Evolutionary conservation across 805 yeast genomes (phyloP).

Genomic region (Ascoidea tarda): DNA sequence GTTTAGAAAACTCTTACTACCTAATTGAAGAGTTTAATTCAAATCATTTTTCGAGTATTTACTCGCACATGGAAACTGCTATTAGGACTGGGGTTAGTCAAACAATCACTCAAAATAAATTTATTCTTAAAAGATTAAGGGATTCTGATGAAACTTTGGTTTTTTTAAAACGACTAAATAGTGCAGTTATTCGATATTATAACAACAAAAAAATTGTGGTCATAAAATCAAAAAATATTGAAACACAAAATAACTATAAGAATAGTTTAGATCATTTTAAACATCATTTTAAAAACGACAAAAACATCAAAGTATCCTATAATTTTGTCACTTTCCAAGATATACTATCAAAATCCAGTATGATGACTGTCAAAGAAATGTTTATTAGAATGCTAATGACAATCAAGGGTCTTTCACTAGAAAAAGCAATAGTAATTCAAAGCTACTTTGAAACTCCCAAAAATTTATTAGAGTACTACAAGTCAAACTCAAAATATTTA

Average conservation of each 20-base stretch:
- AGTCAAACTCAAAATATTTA: not conserved
- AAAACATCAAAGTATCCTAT: conserved; percentile 24
- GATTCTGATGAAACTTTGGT: conserved; percentile 63
- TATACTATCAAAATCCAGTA: conserved; percentile 52
- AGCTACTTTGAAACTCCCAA: conserved; percentile 56
- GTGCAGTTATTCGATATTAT: conserved; percentile 26
- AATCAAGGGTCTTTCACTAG: conserved; percentile 67
- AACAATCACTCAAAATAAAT: conserved; percentile 50
- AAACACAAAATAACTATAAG: conserved; percentile 36
- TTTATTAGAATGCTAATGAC: conserved; percentile 69
- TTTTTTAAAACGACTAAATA: conserved; percentile 37
- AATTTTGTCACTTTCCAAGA: conserved; percentile 44
- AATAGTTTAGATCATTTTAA: conserved; percentile 27
- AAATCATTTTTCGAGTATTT: conserved; percentile 24
- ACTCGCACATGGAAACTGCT: conserved; percentile 38
- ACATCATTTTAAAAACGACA: conserved; percentile 25
- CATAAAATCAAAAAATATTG: conserved; percentile 34
- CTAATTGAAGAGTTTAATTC: conserved; percentile 50
- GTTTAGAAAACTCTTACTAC: conserved; percentile 54
- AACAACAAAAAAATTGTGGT: conserved; percentile 27
- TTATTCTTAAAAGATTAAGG: conserved; percentile 53
- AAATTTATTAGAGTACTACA: conserved; percentile 35
- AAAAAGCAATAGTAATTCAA: conserved; percentile 74
- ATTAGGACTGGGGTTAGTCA: conserved; percentile 65
- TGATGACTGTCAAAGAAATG: conserved; percentile 62